Conservation (phyloP, 352 stramenopile genomes). For the Phytophthora constricta region DNA sequence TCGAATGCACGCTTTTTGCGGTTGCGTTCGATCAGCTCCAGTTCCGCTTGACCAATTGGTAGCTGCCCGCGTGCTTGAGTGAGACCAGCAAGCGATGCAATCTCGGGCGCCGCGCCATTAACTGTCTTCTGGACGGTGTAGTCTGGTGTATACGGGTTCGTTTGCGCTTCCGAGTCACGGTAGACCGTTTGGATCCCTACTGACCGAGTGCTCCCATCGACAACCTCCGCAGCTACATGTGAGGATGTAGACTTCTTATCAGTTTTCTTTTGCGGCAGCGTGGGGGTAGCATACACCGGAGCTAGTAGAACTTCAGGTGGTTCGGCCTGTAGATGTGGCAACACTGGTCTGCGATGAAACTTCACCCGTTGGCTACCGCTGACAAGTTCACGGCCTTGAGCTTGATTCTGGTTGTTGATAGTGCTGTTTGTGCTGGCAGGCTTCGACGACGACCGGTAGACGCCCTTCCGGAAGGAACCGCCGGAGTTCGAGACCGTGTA, state of each 20-base stretch:
- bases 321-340: constrained; percentile 89
- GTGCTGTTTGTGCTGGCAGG: constrained; percentile 33
- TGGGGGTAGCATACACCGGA: constrained; percentile 41
- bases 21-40: constrained; percentile 92
- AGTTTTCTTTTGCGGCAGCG: constrained; percentile 6
- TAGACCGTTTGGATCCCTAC: constrained; percentile 92
- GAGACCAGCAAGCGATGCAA: constrained; percentile 83
- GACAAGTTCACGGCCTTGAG: constrained; percentile 46
- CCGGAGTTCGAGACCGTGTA: constrained; percentile 78
- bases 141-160: constrained; percentile 93
- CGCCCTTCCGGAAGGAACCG: constrained; percentile 67
- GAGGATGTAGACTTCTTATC: constrained; percentile 12
- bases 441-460: constrained; percentile 52
- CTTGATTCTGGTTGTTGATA: constrained; percentile 42
- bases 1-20: constrained; percentile 89
- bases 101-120: constrained; percentile 69
- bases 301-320: constrained; percentile 89
- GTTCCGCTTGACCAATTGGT: constrained; percentile 81
- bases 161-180: constrained; percentile 94
- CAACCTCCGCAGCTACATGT: constrained; percentile 43
- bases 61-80: constrained; percentile 69
- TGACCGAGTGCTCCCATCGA: constrained; percentile 59
- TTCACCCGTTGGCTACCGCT: constrained; percentile 84
- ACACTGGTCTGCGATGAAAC: constrained; percentile 90
- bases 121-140: constrained; percentile 82